Evolutionary conservation across 495 filamentous ascomycete species (phyloP), one percentile per base, ranked within the genome.

Genomic region (Talaromyces proteolyticus): DNA sequence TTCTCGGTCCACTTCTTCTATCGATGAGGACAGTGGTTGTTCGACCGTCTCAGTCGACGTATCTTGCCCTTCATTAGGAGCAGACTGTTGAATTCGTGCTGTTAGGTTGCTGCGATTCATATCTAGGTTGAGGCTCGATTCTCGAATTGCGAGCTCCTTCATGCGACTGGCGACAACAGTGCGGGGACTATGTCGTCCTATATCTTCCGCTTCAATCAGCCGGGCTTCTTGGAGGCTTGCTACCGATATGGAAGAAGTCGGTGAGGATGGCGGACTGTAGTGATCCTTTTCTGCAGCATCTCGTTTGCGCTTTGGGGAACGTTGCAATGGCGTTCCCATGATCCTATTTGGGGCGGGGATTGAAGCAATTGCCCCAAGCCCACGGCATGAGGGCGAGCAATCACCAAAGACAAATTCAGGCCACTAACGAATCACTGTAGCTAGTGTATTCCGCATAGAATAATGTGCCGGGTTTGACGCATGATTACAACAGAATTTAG

Each of bases 121-220:
- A 8, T 34, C 29, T 14, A 14, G 29, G 8, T 34, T 34, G 29
- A 34, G 29, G 14, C 29, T 26, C 50, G 73, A 66, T 52, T 77
- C 73, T 51, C 72, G 78, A 42, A 87, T 65, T 34, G 74, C 77
- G 25, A 89, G 68, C 42, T 80, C 74, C 53, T 78, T 76, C 56
- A 90, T 81, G 48, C 77, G 72, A 54, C 81, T 76, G 52, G 80
- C 82, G 46, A 88, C 82, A 26, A 67, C 76, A 12, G 79, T 77
- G 52, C 79, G 75, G 23, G 86, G 85, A 58, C 85, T 89, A 47
- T 67, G 57, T 42, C 64, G 55, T 21, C 66, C 68, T 14, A 61
- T 51, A 42, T 72, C 68, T 20, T 62, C 57, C 25, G 65, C 61
- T 43, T 72, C 68, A 19, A 56, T 57, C 21, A 73, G 40, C 39